Evolutionary conservation across 208 protist genomes (phyloP).

Genomic region (Naegleria lovaniensis): DNA sequence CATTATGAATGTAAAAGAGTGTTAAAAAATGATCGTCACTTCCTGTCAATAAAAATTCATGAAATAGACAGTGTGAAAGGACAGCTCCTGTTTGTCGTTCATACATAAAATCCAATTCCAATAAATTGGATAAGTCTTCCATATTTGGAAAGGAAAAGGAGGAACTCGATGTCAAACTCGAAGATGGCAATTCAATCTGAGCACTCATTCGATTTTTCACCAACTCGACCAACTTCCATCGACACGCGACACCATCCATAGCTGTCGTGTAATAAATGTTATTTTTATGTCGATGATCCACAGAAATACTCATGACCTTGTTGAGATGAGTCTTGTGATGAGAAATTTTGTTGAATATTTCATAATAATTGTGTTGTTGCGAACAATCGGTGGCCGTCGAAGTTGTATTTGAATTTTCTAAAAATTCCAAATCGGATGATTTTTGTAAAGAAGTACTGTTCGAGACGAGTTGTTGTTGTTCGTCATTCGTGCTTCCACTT

Average conservation of each 20-base stretch:
- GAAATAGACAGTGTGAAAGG: background rate
- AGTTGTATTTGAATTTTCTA: no score
- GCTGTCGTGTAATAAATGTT: background rate
- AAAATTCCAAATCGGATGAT: background rate
- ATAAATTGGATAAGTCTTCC: background rate
- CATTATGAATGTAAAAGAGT: background rate
- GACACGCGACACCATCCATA: background rate
- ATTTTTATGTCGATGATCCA: background rate
- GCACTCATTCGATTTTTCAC: background rate
- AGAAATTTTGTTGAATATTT: background rate
- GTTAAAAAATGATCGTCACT: background rate
- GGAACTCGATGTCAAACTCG: background rate
- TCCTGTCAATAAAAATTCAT: background rate
- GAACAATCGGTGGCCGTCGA: no score
- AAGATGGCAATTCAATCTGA: background rate
- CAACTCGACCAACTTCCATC: background rate
- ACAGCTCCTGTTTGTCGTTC: background rate
- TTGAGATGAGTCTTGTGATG: background rate
- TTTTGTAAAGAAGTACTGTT: no score
- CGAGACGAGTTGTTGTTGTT: background rate
- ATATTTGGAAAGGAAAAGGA: background rate
- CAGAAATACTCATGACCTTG: background rate
- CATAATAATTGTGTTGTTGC: background rate
- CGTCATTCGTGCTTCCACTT: background rate
- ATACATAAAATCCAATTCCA: background rate